Base-by-base conservation (phyloP, 2,329 filamentous ascomycete genomes). In the Colletotrichum caudatum region DNA sequence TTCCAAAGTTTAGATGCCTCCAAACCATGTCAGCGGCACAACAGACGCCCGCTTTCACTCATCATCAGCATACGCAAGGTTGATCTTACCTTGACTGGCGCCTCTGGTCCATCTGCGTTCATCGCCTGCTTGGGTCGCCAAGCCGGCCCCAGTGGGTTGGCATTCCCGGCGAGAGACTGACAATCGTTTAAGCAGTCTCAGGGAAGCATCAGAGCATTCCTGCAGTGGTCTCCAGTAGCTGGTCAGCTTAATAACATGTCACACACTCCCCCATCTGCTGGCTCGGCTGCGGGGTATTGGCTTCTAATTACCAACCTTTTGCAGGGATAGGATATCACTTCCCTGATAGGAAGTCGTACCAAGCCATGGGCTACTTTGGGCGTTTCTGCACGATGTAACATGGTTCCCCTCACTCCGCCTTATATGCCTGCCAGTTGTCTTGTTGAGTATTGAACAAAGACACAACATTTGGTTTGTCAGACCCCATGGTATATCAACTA, bases 311-410 rank as follows among this genome's bases (percentile, higher is more conserved):
- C 8, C 14, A 8, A 2, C 41, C 16, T 20, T 26, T 18, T 62
- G 14, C 59, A 51, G 59, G 59, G 59, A 12, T 62, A 62, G 46
- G 46, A n/a, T 23, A 62, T 53, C 44, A 48, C 41, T 46, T 39
- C 60, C 46, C 8, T 16, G 46, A 48, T 61, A 61, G 41, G 58
- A 33, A 61, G 41, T 35, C n/a, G 58, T 48, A 29, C 58, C 41
- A 61, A 16, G 29, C 29, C 20, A 46, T 14, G 14, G 46, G 26
- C 29, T 33, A 35, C 18, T 41, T 41, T 35, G 11, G 6, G 23
- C 18, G 58, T 35, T 44, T 48, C 16, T 18, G 20, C 29, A 48
- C 58, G 29, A 61, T 61, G 58, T 61, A 37, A 61, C 58, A 41
- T 35, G 18, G 11, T 61, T 16, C 58, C 57, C 58, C 41, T 23